These are phyloP conservation scores for Epithele typhae DNA, from an alignment of 768 basidiomycete genomes.

Conservation along the genomic window DNA sequence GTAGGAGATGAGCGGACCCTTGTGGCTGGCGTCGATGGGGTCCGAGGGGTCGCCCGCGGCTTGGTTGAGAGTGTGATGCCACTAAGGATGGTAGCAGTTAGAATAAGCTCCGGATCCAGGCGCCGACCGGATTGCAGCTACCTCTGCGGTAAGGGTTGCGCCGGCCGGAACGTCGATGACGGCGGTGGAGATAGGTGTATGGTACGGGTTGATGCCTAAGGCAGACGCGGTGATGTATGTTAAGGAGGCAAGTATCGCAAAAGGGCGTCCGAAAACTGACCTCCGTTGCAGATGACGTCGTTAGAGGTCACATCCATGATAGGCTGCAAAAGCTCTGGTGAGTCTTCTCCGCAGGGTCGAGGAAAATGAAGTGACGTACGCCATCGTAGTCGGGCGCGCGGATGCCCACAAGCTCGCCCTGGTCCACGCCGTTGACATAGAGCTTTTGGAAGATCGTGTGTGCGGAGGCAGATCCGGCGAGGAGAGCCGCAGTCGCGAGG, in stretches of 20 bases:
- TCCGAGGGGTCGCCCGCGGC: constrained; percentile 39
- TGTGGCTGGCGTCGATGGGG: constrained; percentile 46
- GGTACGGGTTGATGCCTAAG: constrained; percentile 48
- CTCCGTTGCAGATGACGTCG: constrained; percentile 55
- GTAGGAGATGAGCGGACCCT: constrained; percentile 34
- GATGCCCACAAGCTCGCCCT: constrained; percentile 41
- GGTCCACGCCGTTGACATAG: constrained; percentile 47
- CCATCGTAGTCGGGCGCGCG: constrained; percentile 45
- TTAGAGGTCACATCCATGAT: constrained; percentile 53
- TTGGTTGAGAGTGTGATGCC: constrained; percentile 8
- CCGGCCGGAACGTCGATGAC: constrained; percentile 51
- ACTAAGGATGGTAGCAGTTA: neutral
- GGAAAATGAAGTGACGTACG: constrained; percentile 24
- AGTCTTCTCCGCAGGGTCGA: neutral
- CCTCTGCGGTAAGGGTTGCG: constrained; percentile 47
- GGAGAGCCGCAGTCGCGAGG: neutral
- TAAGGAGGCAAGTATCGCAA: too few relatives aligned
- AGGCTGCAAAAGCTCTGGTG: constrained; percentile 31
- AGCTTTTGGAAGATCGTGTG: constrained; percentile 54
- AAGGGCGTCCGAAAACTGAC: neutral
- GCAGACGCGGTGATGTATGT: too few relatives aligned
- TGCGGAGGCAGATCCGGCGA: constrained; percentile 31
- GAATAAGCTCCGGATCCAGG: too few relatives aligned
- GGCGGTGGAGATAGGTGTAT: constrained; percentile 38
- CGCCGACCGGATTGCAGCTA: constrained; percentile 29